Evolutionary conservation across 306 rosid genomes (phyloP), one percentile per base, ranked within the genome.

Genomic region (Cucurbita maxima): DNA sequence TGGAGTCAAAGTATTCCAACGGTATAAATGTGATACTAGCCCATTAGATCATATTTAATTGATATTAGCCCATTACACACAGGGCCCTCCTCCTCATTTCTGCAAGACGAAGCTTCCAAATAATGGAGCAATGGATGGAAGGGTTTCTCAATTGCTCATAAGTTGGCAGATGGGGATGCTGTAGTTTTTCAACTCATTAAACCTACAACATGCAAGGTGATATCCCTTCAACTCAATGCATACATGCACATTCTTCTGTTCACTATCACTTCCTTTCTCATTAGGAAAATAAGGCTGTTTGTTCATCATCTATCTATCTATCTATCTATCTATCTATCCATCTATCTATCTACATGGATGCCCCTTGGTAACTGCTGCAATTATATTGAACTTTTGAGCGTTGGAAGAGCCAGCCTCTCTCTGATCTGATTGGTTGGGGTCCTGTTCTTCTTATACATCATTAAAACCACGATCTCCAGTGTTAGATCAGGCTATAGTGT

Each of bases 141-240:
- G 74, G 98, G 89, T 36, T 90, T 93, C 68, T 58, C 98, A 4
- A 76, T 90, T 79, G 96, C 96, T 76, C 98, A 88, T 81, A 71
- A 78, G 13, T 81, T 88, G 81, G 89, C 81, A 7, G 91, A 88
- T 51, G 98, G 98, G 36, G 96, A 92, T 25, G 96, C 98, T 18
- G 71, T 92, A 45, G 78, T 88, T 71, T 92, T 88, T 75, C 91
- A 92, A 60, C 70, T 90, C 75, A 83, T 83, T 58, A 78, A 47
- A 58, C 86, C 85, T 72, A 78, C 85, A 25, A 64, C 79, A 55
- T 87, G 90, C 86, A 88, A 92, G 96, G 98, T 92, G 82, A 86
- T 76, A 76, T 50, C 58, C 10, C 47, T 34, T 80, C 76, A 37
- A 58, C 55, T 20, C 52, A 1, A 16, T 51, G 34, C 34, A 40